Conservation (phyloP, 139 green algal species). For the Coccomyxa sp. region DNA sequence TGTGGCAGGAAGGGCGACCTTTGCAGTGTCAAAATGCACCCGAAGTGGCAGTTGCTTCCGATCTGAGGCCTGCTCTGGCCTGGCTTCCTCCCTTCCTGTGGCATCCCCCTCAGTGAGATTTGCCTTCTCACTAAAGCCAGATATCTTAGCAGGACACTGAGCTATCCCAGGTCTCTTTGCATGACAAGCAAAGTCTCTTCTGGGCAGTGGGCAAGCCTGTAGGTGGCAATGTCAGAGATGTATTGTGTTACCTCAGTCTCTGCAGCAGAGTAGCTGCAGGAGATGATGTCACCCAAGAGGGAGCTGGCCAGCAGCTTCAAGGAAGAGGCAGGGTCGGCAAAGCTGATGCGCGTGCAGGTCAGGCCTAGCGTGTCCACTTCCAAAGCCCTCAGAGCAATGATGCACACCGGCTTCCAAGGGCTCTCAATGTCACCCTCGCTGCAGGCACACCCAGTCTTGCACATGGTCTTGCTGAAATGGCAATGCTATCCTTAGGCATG, state of each 20-base stretch:
- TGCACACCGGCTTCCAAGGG: slow-evolving; percentile 69
- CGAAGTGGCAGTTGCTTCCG: background rate
- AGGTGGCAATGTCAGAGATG: background rate
- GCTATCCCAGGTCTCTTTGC: background rate
- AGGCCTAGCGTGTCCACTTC: slow-evolving; percentile 39
- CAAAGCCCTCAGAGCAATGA: slow-evolving; percentile 55
- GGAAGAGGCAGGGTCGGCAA: slow-evolving; percentile 42
- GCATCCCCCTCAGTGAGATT: background rate
- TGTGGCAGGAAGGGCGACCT: slow-evolving; percentile 80
- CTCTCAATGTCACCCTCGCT: slow-evolving; percentile 42
- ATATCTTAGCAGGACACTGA: background rate
- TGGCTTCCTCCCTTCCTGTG: background rate
- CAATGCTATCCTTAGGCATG: background rate
- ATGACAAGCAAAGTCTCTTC: background rate
- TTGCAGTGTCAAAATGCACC: slow-evolving; percentile 50
- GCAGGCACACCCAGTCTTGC: background rate
- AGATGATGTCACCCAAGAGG: background rate
- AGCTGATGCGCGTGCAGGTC: slow-evolving; percentile 39
- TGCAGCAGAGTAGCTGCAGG: background rate
- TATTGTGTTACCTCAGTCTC: background rate
- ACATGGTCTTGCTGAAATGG: background rate
- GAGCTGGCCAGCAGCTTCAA: background rate
- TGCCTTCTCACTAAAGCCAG: too few relatives aligned
- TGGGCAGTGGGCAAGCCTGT: background rate
- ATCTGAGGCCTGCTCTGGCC: background rate